These are phyloP conservation scores for Acanthamoeba healyi DNA, from an alignment of 208 protist genomes.

Conservation along the genomic window DNA sequence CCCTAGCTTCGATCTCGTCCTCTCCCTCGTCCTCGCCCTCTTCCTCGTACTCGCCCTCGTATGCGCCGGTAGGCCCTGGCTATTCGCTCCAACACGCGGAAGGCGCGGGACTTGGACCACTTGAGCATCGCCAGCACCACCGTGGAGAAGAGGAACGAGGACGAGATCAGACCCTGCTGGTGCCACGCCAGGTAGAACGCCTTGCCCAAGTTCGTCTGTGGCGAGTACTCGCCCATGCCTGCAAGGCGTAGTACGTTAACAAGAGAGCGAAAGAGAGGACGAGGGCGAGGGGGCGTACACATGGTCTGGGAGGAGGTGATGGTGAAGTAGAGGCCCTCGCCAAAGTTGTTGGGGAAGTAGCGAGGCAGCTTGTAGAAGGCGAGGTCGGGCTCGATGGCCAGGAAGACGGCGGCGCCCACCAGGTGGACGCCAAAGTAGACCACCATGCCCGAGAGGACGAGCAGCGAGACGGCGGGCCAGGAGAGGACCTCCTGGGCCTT, in stretches of 20 bases:
- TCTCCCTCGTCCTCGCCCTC: too few relatives aligned
- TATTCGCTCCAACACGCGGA: neutral
- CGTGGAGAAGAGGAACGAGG: neutral
- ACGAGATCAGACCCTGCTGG: neutral
- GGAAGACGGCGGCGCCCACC: neutral
- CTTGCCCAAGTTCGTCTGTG: neutral
- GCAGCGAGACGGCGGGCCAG: neutral
- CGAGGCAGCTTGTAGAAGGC: neutral
- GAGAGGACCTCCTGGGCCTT: neutral
- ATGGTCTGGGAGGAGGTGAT: conserved; percentile 16
- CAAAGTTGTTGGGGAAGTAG: conserved; percentile 43
- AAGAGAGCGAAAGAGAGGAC: neutral
- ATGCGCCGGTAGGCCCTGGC: neutral
- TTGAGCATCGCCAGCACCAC: neutral
- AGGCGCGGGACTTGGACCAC: neutral
- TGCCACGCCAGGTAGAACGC: conserved; percentile 13
- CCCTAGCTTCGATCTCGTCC: too few relatives aligned
- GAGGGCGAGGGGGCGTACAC: neutral
- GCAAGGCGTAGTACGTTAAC: too few relatives aligned
- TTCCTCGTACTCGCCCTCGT: too few relatives aligned
- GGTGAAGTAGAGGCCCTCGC: conserved; percentile 10
- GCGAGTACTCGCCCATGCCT: neutral
- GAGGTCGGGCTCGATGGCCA: neutral
- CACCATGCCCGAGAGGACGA: neutral
- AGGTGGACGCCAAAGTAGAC: neutral